Conservation (phyloP, 495 filamentous ascomycete species). For the Xylaria scruposa region DNA sequence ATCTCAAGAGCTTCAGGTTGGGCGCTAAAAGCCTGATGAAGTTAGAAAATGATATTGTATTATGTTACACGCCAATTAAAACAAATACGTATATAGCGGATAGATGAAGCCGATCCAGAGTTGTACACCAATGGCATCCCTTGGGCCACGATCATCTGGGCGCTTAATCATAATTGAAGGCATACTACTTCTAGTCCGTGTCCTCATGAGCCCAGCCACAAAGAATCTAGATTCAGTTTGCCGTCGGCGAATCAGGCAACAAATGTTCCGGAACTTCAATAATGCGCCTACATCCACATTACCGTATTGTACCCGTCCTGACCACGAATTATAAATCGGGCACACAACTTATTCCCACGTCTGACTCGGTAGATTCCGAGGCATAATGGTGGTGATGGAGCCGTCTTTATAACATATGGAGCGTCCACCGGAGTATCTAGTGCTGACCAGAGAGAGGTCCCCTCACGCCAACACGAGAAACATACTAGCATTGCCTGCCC, state of each 20-base stretch:
- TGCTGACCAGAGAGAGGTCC: neutral
- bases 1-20: too few relatives aligned
- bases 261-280: neutral
- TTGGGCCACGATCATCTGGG: neutral
- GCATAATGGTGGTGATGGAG: neutral
- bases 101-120: too few relatives aligned
- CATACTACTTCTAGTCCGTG: neutral
- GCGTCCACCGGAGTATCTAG: neutral
- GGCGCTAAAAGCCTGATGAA: too few relatives aligned
- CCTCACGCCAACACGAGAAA: neutral
- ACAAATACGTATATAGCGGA: too few relatives aligned
- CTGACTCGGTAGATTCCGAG: constrained; percentile 3
- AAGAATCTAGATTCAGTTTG: neutral
- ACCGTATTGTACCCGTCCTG: neutral
- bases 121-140: too few relatives aligned
- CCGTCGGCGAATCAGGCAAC: neutral
- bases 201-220: constrained; percentile 9
- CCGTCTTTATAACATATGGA: neutral
- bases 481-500: neutral
- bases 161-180: neutral
- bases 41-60: too few relatives aligned
- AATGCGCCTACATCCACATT: neutral
- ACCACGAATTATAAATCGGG: too few relatives aligned
- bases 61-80: too few relatives aligned
- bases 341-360: neutral